Conservation (phyloP, 1,139 yeast genomes). For the Candida anutae region DNA sequence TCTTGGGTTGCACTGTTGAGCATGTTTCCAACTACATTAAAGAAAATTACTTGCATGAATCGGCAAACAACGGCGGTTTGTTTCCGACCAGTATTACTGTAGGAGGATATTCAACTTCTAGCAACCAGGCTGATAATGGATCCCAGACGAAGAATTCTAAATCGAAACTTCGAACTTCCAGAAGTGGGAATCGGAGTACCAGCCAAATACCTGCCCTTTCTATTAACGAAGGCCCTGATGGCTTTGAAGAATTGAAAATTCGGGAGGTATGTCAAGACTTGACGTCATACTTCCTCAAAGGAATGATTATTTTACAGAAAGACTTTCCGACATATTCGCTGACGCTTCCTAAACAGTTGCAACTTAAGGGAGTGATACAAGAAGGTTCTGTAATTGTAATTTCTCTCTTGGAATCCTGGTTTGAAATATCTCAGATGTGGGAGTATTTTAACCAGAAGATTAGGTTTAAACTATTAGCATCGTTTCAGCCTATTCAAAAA, state of each 20-base stretch:
- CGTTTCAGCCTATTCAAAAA: slow-evolving; percentile 25
- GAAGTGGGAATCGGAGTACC: slow-evolving; percentile 5
- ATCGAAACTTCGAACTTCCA: slow-evolving; percentile 5
- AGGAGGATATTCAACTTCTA: neutral
- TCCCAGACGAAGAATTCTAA: slow-evolving; percentile 4
- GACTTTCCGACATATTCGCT: slow-evolving; percentile 10
- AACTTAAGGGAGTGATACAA: neutral
- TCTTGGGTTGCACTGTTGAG: slow-evolving; percentile 22
- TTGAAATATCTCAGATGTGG: slow-evolving; percentile 16
- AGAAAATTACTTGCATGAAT: slow-evolving; percentile 14
- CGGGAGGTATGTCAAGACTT: slow-evolving; percentile 27
- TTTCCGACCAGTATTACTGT: neutral
- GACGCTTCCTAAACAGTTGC: neutral
- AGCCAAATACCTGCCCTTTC: slow-evolving; percentile 2
- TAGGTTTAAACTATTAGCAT: slow-evolving; percentile 19
- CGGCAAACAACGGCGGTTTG: neutral
- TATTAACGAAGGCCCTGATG: slow-evolving; percentile 7
- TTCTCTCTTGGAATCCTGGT: slow-evolving; percentile 5
- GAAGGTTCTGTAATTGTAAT: neutral
- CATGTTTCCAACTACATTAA: slow-evolving; percentile 22
- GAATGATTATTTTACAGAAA: slow-evolving; percentile 16
- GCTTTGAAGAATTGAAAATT: slow-evolving; percentile 20
- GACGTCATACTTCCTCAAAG: slow-evolving; percentile 17
- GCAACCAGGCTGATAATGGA: neutral
- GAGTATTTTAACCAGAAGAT: slow-evolving; percentile 24